Evolutionary conservation across 2,329 filamentous ascomycete genomes (phyloP).

Genomic region (Fusarium sacchari): DNA sequence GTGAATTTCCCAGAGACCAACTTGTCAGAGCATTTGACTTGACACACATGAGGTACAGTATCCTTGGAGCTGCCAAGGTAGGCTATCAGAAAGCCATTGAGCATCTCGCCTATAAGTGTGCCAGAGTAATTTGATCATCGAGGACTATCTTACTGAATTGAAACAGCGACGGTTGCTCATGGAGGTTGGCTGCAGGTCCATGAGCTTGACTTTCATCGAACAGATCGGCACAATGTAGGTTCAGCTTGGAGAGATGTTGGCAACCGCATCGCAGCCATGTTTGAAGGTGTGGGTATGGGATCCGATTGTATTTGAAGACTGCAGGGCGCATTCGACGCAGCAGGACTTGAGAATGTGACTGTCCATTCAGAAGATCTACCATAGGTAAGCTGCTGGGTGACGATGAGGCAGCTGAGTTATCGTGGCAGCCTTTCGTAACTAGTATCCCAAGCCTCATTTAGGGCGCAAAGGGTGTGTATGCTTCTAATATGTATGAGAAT

Average conservation of each 20-base stretch:
- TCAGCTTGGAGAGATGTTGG: slow-evolving; percentile 11
- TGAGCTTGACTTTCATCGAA: slow-evolving; percentile 12
- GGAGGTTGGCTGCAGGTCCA: slow-evolving; percentile 21
- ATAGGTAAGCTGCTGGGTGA: slow-evolving; percentile 10
- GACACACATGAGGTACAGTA: slow-evolving; percentile 13
- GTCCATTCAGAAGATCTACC: background rate
- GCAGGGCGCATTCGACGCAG: background rate
- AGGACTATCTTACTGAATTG: too few species aligned
- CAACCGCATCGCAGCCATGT: background rate
- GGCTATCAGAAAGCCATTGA: background rate
- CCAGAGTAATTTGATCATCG: too few species aligned
- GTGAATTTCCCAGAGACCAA: background rate
- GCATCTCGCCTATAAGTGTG: background rate
- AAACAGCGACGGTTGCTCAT: background rate
- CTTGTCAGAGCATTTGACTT: background rate
- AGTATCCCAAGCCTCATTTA: slow-evolving; percentile 6
- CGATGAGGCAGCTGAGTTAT: background rate
- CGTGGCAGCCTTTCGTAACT: slow-evolving; percentile 1
- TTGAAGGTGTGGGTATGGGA: slow-evolving; percentile 15
- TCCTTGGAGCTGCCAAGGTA: background rate
- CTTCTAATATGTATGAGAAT: accelerated
- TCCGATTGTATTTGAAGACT: background rate
- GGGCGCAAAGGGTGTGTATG: slow-evolving; percentile 2
- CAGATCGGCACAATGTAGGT: background rate
- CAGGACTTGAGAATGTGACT: background rate